Evolutionary conservation across 306 rosid species (phyloP).

Genomic region (Ceratonia siliqua): DNA sequence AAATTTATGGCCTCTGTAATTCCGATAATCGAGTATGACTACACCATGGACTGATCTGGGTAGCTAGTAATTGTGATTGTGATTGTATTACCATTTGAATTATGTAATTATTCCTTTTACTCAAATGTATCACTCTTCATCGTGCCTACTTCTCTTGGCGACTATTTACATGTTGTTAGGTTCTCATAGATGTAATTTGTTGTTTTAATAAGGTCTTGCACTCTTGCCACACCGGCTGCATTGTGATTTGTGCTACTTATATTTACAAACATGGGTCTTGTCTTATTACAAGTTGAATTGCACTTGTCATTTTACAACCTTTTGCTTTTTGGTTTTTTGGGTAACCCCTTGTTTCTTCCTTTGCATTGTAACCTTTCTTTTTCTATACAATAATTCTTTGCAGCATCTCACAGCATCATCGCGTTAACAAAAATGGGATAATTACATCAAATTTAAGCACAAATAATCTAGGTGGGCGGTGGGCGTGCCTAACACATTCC

Average conservation of each 20-base stretch:
- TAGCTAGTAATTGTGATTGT: conserved; percentile 52
- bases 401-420: no score
- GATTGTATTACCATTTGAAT: conserved; percentile 1
- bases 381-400: no score
- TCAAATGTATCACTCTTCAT: background rate
- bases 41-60: conserved; percentile 98
- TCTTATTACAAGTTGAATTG: background rate
- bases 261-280: background rate
- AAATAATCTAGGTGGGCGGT: no score
- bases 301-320: background rate
- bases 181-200: background rate
- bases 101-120: background rate
- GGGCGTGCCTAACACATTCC: no score
- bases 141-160: background rate
- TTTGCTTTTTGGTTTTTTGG: no score
- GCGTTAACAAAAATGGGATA: no score
- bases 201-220: background rate
- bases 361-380: no score
- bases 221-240: background rate
- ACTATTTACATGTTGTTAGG: background rate
- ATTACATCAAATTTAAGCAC: no score
- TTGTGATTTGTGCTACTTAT: background rate
- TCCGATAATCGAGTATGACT: conserved; percentile 95
- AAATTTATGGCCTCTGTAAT: conserved; percentile 97
- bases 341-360: no score